Conservation (phyloP, 352 stramenopile species). For the Pythium chondricola region DNA sequence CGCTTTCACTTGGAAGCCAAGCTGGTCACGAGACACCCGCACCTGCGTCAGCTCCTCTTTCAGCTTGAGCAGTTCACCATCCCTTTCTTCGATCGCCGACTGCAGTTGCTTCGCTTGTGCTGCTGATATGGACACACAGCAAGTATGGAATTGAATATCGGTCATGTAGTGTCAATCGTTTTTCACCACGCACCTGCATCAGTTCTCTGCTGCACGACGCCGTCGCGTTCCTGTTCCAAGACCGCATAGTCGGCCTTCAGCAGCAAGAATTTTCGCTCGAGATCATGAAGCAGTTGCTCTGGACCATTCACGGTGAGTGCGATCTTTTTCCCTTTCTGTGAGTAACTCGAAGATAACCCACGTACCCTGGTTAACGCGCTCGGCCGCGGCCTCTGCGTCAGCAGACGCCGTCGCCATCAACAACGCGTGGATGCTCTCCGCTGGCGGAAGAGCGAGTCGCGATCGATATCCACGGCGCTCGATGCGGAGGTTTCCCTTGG, state of each 20-base stretch:
- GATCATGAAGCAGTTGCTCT: conserved; percentile 78
- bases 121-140: conserved; percentile 1
- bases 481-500: conserved; percentile 3
- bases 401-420: conserved; percentile 6
- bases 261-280: conserved; percentile 65
- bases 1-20: conserved; percentile 42
- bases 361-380: conserved; percentile 17
- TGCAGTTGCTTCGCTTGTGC: conserved; percentile 26
- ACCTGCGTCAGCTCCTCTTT: conserved; percentile 41
- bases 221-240: conserved; percentile 49
- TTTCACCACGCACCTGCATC: conserved; percentile 31
- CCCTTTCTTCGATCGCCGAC: conserved; percentile 17
- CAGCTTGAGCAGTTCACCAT: conserved; percentile 23
- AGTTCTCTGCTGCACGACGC: conserved; percentile 37
- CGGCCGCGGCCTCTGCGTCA: conserved; percentile 13
- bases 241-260: conserved; percentile 57
- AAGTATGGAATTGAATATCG: too few species aligned
- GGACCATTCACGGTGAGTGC: not conserved
- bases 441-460: not conserved
- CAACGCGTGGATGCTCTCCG: not conserved
- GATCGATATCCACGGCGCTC: conserved; percentile 5
- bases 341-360: too few species aligned
- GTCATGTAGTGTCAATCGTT: too few species aligned
- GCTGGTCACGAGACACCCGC: conserved; percentile 44
- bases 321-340: not conserved